Evolutionary conservation across 306 rosid species (phyloP).

Genomic region (Lithocarpus polystachyus): DNA sequence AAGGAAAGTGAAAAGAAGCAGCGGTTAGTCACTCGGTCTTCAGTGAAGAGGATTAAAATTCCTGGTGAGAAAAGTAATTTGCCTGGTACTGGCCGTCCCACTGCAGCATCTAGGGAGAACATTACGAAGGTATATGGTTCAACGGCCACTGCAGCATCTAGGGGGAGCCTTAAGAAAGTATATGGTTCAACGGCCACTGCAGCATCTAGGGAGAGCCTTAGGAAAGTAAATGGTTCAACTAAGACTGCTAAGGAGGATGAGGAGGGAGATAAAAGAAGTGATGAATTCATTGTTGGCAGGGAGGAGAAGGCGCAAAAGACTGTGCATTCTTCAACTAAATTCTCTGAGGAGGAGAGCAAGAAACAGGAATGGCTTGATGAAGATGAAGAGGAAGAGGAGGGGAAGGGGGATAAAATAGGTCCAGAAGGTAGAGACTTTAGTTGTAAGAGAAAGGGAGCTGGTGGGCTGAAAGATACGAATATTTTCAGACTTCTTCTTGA

Average conservation of each 20-base stretch:
- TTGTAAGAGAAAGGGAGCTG: neutral
- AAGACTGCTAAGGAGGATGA: neutral
- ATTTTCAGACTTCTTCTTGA: constrained; percentile 10
- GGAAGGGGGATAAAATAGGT: neutral
- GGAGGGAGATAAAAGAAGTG: neutral
- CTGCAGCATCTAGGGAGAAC: too few species aligned
- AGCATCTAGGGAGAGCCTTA: neutral
- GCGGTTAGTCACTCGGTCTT: too few species aligned
- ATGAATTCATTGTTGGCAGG: neutral
- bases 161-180: neutral
- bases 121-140: too few species aligned
- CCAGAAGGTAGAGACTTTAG: neutral
- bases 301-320: neutral
- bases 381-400: neutral
- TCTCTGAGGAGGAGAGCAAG: neutral
- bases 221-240: neutral
- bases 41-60: too few species aligned
- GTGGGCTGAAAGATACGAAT: neutral
- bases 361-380: too few species aligned
- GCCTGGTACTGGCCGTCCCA: too few species aligned
- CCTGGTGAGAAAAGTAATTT: too few species aligned
- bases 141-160: neutral
- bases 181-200: too few species aligned
- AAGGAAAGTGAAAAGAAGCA: too few species aligned
- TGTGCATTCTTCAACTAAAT: neutral